These are phyloP conservation scores for Tricholoma bakamatsutake DNA, from an alignment of 768 basidiomycete species.

Conservation along the genomic window DNA sequence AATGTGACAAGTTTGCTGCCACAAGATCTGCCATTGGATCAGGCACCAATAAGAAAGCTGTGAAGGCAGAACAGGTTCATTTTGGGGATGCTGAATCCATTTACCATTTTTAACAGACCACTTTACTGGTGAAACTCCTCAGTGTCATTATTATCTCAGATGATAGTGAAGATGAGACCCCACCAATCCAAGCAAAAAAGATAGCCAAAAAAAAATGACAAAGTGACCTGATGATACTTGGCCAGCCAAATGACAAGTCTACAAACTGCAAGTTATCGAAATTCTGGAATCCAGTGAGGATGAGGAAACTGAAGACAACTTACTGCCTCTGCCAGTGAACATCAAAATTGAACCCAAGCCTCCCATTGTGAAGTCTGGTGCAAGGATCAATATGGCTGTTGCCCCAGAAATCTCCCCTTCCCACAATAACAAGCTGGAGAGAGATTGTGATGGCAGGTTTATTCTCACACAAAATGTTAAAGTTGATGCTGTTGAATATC, in stretches of 20 bases:
- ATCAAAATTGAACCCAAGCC: neutral
- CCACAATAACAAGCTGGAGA: no score
- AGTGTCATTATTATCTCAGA: neutral
- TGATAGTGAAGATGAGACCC: neutral
- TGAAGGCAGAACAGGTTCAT: neutral
- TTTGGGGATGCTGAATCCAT: neutral
- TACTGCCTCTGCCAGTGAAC: no score
- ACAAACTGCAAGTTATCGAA: neutral
- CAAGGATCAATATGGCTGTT: neutral
- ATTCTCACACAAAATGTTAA: no score
- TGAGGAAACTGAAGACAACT: neutral
- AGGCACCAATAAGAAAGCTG: neutral
- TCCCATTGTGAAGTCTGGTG: no score
- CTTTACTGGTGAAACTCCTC: neutral
- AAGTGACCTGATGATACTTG: neutral
- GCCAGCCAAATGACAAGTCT: neutral
- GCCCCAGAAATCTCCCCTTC: no score
- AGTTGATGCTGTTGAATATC: no score
- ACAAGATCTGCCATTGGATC: neutral
- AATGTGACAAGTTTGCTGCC: no score
- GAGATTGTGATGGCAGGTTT: no score
- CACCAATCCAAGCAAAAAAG: neutral
- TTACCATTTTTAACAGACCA: neutral
- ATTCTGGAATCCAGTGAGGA: neutral
- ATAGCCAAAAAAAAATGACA: neutral